Evolutionary conservation across 2,329 filamentous ascomycete genomes (phyloP).

Genomic region (Trichoderma atrobrunneum): DNA sequence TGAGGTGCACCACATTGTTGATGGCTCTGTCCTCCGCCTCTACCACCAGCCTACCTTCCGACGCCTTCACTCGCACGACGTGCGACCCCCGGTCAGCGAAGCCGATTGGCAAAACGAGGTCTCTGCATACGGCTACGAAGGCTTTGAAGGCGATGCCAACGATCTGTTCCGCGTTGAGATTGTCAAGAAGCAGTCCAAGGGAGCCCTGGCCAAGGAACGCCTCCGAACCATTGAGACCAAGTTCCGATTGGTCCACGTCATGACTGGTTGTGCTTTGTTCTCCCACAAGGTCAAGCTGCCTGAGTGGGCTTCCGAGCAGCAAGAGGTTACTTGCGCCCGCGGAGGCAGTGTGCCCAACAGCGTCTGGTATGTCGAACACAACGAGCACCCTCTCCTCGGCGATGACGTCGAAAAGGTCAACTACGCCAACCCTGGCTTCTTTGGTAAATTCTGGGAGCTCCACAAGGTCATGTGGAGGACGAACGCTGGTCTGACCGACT

Average conservation of each 20-base stretch:
- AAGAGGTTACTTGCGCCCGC: conserved; percentile 96
- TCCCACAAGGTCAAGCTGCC: conserved; percentile 99
- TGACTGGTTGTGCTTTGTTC: conserved; percentile 95
- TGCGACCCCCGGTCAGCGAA: conserved; percentile 81
- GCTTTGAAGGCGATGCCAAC: conserved; percentile 95
- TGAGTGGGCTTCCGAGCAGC: conserved; percentile 96
- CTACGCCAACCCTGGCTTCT: conserved; percentile 90
- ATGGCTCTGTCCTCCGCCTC: conserved; percentile 77
- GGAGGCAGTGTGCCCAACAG: conserved; percentile 93
- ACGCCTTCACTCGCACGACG: conserved; percentile 92
- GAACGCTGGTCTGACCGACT: conserved; percentile 93
- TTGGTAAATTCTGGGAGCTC: conserved; percentile 96
- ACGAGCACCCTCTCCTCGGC: conserved; percentile 75
- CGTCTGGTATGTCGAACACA: conserved; percentile 93
- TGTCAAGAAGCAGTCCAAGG: conserved; percentile 81
- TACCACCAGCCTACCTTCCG: conserved; percentile 83
- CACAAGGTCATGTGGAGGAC: conserved; percentile 99
- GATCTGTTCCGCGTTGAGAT: conserved; percentile 95
- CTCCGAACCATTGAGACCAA: conserved; percentile 94
- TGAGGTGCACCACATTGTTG: conserved; percentile 66
- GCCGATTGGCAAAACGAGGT: conserved; percentile 95
- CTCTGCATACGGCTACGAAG: conserved; percentile 95
- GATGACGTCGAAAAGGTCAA: conserved; percentile 87
- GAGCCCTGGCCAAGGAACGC: conserved; percentile 74
- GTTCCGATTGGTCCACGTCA: conserved; percentile 90